Base-by-base conservation (phyloP, 2,329 filamentous ascomycete genomes). In the Penicillium janthinellum region DNA sequence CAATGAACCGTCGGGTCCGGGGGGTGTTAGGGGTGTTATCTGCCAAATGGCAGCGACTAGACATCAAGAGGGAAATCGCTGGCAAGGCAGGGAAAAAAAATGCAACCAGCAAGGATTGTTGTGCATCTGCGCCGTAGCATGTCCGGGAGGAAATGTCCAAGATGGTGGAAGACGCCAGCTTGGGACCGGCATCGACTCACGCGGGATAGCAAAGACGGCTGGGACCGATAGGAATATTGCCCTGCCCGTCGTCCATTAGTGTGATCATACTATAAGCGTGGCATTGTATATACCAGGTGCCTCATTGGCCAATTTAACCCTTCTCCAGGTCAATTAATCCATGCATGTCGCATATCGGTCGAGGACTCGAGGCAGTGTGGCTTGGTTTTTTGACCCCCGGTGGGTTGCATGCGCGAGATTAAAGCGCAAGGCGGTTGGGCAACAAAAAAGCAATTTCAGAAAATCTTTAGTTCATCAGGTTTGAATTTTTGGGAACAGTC, bases 171-270 rank as follows among this genome's bases (percentile, higher is more conserved):
- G 35, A 25, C 15, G 44, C 44, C 42, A 55, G 44, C 22, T 54
- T 54, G 39, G 39, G 25, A 28, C 53, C 31, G 31, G 39, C 28
- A 56, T 22, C 34, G 44, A 55, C 57, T 44, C 37, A 48, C 47
- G 28, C 47, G 57, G 52, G 28, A 31, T 45, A 37, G 25, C 14
- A 34, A n/a, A 35, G 48, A 25, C 22, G 41, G 35, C 38, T 45
- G 25, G 34, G 37, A 35, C 47, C 54, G 58, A 65, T 65, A 63
- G 61, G 58, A 41, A 58, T 61, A 53, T 60, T 49, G 55, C 39
- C 38, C 48, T 66, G 50, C 34, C 28, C 47, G 44, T 20, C 35
- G 15, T 56, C 28, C 47, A 48, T 55, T 58, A 59, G 54, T 64
- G 35, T 11, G 31, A 31, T 47, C 49, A 28, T 50, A 41, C 47